phyloP scores from a whole-genome alignment of 163 green algal genomes.

The Coccomyxa subellipsoidea region DNA sequence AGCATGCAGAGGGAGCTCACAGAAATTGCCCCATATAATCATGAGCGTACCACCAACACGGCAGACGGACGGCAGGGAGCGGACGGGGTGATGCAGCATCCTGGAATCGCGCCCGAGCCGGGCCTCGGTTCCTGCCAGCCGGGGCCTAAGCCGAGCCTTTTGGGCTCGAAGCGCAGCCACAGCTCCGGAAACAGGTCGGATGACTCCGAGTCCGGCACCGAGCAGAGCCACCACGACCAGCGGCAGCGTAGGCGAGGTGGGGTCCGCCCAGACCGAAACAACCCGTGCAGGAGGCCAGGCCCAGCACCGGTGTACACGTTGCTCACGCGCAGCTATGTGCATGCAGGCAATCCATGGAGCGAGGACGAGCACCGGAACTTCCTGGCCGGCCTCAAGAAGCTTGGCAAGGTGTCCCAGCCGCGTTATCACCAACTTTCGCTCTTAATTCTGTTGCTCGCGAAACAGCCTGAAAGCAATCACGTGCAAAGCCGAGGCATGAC shows the following conservation, averaged over 20 bases:
- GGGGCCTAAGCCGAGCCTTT: background rate
- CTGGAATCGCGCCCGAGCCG: background rate
- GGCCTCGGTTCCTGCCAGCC: background rate
- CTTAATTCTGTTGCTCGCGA: background rate
- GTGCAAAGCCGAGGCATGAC: no score
- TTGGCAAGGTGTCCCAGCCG: conserved; percentile 60
- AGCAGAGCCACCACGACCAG: background rate
- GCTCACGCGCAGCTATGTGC: no score
- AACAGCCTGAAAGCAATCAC: no score
- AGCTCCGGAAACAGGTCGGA: background rate
- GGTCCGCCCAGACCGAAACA: no score
- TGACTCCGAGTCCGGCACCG: background rate
- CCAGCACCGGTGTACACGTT: no score
- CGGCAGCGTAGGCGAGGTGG: background rate
- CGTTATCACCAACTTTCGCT: background rate
- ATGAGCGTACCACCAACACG: background rate
- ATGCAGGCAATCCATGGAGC: conserved; percentile 67
- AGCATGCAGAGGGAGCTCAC: no score
- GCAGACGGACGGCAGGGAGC: background rate
- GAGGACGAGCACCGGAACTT: conserved; percentile 78
- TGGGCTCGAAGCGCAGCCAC: background rate
- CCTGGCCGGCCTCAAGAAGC: conserved; percentile 66
- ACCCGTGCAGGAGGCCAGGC: no score
- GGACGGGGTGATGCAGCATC: background rate
- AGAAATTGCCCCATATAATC: background rate